phyloP scores from a whole-genome alignment of 345 rosid genomes.

The Hibiscus mutabilis region DNA sequence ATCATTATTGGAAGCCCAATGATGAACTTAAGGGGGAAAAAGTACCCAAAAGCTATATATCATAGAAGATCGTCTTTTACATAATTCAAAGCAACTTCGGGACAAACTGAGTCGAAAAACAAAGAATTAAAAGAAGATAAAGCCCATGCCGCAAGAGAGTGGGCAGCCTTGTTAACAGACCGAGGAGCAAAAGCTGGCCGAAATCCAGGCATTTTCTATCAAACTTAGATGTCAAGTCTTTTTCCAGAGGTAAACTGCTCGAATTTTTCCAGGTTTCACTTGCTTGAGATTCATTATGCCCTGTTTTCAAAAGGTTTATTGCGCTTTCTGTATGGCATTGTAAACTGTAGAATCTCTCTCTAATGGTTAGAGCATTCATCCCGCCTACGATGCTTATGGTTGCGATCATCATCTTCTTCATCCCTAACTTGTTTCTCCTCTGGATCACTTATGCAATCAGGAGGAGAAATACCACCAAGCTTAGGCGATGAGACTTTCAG shows the following conservation, averaged over 20 bases:
- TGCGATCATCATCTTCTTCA: constrained; percentile 95
- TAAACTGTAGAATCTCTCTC: constrained; percentile 54
- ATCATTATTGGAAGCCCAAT: no score
- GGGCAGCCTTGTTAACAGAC: no score
- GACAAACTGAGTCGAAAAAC: no score
- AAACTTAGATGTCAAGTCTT: constrained; percentile 36
- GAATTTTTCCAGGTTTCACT: constrained; percentile 36
- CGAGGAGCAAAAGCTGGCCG: no score
- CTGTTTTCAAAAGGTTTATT: constrained; percentile 57
- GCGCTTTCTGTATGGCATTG: constrained; percentile 59
- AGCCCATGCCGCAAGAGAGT: no score
- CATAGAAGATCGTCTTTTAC: no score
- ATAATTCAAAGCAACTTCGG: no score
- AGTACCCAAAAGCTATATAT: no score
- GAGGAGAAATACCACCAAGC: constrained; percentile 53
- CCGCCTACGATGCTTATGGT: constrained; percentile 86
- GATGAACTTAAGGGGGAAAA: no score
- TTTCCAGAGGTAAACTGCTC: constrained; percentile 32
- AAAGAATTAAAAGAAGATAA: no score
- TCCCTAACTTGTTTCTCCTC: constrained; percentile 93
- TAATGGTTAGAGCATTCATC: constrained; percentile 55
- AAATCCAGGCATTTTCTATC: constrained; percentile 55
- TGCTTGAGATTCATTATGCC: constrained; percentile 42
- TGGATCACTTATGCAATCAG: constrained; percentile 66
- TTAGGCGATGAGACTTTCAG: constrained; percentile 63